phyloP scores from a whole-genome alignment of 805 yeast genomes.

The Kuraishia ogatae region DNA sequence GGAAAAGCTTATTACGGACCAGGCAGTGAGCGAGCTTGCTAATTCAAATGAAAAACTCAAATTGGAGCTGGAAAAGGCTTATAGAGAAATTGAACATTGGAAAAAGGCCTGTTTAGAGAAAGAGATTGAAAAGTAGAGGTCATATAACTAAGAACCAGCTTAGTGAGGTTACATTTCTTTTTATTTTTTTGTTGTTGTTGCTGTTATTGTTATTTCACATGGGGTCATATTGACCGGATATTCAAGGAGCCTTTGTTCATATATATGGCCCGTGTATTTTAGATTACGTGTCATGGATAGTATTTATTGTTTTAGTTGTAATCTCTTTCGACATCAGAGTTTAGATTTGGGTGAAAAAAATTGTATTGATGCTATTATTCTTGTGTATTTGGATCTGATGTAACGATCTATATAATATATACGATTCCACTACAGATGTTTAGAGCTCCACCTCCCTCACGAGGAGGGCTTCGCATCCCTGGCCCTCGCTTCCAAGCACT shows the following conservation, averaged over 20 bases:
- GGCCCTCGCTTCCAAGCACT: conserved; percentile 47
- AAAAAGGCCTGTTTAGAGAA: conserved; percentile 34
- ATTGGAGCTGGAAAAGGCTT: conserved; percentile 82
- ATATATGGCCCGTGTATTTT: neutral
- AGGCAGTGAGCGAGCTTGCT: conserved; percentile 77
- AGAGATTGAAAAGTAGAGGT: conserved; percentile 4
- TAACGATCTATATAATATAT: no score
- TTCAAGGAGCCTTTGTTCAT: neutral
- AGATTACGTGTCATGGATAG: neutral
- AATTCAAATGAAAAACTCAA: conserved; percentile 83
- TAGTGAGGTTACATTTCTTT: neutral
- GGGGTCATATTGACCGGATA: neutral
- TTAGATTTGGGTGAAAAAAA: no score
- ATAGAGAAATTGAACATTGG: conserved; percentile 84
- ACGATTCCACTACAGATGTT: no score
- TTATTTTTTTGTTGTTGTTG: neutral
- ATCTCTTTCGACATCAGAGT: neutral
- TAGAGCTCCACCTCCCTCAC: conserved; percentile 45
- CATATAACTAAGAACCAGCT: no score
- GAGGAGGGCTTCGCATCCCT: conserved; percentile 58
- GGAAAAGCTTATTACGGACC: conserved; percentile 87
- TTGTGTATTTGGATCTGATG: no score
- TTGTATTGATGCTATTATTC: no score
- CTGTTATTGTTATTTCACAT: neutral
- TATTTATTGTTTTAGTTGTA: neutral